Evolutionary conservation across 2,329 filamentous ascomycete genomes (phyloP).

Genomic region (Parastagonospora nodorum): DNA sequence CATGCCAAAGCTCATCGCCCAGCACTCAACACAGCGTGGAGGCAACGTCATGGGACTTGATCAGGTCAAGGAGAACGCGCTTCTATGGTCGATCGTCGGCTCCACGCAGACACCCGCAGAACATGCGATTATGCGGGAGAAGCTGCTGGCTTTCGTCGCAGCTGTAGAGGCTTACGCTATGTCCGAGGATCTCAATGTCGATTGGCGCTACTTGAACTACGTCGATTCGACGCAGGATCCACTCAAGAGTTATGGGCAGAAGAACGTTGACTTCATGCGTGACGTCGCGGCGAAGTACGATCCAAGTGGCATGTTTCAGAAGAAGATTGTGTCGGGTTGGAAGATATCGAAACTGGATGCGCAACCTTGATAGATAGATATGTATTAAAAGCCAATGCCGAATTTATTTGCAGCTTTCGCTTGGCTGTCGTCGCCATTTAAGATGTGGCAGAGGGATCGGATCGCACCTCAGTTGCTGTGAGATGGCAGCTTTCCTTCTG

Average conservation of each 20-base stretch:
- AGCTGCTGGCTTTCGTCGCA: conserved; percentile 19
- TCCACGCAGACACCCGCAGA: conserved; percentile 3
- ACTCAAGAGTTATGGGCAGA: conserved; percentile 8
- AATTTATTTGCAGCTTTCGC: too few species aligned
- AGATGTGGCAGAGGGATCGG: too few species aligned
- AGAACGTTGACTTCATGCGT: neutral
- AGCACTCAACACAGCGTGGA: conserved; percentile 1
- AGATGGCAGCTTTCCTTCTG: too few species aligned
- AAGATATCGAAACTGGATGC: conserved; percentile 4
- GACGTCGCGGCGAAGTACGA: conserved; percentile 34
- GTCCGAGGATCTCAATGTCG: conserved; percentile 13
- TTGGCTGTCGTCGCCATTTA: too few species aligned
- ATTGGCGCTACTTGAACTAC: conserved; percentile 39
- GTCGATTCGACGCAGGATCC: conserved; percentile 42
- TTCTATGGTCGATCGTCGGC: conserved; percentile 14
- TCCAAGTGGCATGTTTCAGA: conserved; percentile 38
- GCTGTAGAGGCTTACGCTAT: conserved; percentile 18
- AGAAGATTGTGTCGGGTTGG: conserved; percentile 14
- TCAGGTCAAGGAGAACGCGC: conserved; percentile 13
- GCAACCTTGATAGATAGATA: too few species aligned
- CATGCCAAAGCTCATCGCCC: conserved; percentile 13
- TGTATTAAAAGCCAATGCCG: too few species aligned
- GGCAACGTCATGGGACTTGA: conserved; percentile 22
- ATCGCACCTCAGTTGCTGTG: too few species aligned
- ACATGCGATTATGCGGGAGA: conserved; percentile 6